These are phyloP conservation scores for Capsella bursapastoris DNA, from an alignment of 345 rosid species.

Conservation along the genomic window DNA sequence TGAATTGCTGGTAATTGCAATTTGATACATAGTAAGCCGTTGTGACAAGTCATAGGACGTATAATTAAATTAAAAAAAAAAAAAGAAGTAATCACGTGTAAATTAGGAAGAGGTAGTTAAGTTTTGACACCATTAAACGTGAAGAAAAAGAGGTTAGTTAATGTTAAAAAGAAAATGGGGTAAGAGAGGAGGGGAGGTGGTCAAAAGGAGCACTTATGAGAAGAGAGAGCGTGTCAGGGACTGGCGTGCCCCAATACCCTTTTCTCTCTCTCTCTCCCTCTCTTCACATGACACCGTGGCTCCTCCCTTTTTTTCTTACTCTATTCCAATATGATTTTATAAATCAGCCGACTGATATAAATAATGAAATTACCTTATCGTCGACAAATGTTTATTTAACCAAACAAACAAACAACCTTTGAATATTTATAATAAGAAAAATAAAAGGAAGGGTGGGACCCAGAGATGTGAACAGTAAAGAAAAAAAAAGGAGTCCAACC, in stretches of 20 bases:
- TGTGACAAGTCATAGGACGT: conserved; percentile 13
- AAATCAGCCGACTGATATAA: background rate
- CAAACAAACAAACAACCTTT: background rate
- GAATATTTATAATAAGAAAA: background rate
- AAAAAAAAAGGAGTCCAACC: background rate
- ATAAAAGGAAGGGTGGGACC: conserved; percentile 35
- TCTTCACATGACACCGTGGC: conserved; percentile 41
- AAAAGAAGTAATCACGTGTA: background rate
- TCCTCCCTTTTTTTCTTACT: background rate
- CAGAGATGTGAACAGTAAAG: background rate
- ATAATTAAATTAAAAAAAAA: background rate
- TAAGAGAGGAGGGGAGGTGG: conserved; percentile 2
- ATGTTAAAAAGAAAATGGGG: background rate
- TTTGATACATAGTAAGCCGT: background rate
- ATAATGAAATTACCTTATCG: background rate
- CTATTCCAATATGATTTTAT: background rate
- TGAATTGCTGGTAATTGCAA: too few species aligned
- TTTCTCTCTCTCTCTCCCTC: conserved; percentile 23
- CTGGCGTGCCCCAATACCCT: conserved; percentile 46
- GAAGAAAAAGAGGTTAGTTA: background rate
- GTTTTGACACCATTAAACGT: background rate
- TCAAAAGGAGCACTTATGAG: conserved; percentile 46
- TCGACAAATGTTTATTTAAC: background rate
- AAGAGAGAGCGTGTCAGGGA: conserved; percentile 40
- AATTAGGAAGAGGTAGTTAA: background rate